Evolutionary conservation across 2,329 filamentous ascomycete species (phyloP).

Genomic region (Fusarium sp.): DNA sequence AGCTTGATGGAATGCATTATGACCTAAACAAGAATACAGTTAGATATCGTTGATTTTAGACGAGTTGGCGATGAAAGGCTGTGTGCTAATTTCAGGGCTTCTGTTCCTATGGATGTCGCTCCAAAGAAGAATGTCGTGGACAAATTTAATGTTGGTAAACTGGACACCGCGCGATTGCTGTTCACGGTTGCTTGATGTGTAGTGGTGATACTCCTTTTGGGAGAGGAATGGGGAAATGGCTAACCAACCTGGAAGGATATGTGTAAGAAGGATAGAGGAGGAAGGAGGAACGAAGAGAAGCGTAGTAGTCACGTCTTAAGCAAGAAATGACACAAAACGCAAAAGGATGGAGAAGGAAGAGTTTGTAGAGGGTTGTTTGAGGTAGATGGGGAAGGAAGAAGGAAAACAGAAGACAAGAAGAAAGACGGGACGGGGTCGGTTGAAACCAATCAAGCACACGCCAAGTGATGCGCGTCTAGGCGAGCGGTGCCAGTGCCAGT

Average conservation of each 20-base stretch:
- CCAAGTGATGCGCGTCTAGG: constrained; percentile 42
- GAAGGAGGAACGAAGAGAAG: constrained; percentile 1
- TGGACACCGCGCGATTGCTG: neutral
- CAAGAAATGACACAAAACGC: constrained; percentile 20
- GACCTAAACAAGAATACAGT: constrained; percentile 47
- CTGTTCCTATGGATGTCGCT: constrained; percentile 33
- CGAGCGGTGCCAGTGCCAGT: constrained; percentile 21
- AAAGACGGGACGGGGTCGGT: constrained; percentile 22
- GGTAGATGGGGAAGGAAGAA: constrained; percentile 17
- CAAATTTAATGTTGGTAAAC: constrained; percentile 31
- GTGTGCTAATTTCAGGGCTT: neutral
- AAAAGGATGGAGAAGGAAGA: constrained; percentile 23
- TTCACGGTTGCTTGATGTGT: constrained; percentile 3
- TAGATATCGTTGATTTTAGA: constrained; percentile 27
- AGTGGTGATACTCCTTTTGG: constrained; percentile 13
- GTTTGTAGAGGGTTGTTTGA: constrained; percentile 21
- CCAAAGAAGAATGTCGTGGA: constrained; percentile 19
- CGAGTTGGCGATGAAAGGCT: neutral
- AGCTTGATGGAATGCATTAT: constrained; percentile 63
- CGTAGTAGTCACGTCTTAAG: constrained; percentile 29
- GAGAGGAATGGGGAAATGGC: neutral
- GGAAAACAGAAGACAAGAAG: constrained; percentile 40
- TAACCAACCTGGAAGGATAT: constrained; percentile 43
- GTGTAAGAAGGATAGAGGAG: constrained; percentile 22
- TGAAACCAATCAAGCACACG: constrained; percentile 43